Evolutionary conservation across 202 grass and related monocot genomes (phyloP), one percentile per base, ranked within the genome.

Genomic region (Alloteropsis angusta): DNA sequence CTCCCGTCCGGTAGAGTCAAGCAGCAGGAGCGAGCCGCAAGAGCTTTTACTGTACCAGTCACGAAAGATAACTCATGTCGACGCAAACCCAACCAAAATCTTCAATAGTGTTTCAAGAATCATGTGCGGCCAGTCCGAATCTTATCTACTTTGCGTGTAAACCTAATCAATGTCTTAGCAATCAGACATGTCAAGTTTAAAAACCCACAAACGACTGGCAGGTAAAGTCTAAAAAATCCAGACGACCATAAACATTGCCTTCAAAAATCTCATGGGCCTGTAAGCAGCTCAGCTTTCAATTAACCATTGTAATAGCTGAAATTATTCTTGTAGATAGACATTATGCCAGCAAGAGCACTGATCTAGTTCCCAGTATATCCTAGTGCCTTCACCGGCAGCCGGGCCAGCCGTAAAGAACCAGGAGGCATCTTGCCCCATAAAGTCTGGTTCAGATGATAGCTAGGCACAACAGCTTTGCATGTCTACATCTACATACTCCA

Each of bases 401-500:
- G 14, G 75, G 5, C 67, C 67, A 79, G 48, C 67, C 7, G 6
- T 42, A 79, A 57, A 65, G 48, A 73, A 80, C 76, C 60, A 46
- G 64, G 62, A 44, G 72, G 26, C 15, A 63, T 13, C 58, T 77
- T 72, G 79, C 78, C n/a, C 22, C 46, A n/a, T 57, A 75, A 58
- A 34, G 46, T 77, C 64, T 65, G 48, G 57, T 75, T 68, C 43
- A 60, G 70, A 67, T 21, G 41, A 47, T 64, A 77, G 58, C 46
- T 47, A 63, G 36, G 65, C 58, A 57, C 65, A 52, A 56, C 79
- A 65, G 46, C 72, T 64, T 69, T 25, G 6, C 78, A 71, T 82
- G 79, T 49, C 64, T 82, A 72, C 72, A 39, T 77, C 72, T 82
- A 77, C 64, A 56, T 71, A 77, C 78, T 47, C 85, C 85, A 82